Conservation (phyloP, 2,329 filamentous ascomycete species). For the Paracamarosporium sp. region DNA sequence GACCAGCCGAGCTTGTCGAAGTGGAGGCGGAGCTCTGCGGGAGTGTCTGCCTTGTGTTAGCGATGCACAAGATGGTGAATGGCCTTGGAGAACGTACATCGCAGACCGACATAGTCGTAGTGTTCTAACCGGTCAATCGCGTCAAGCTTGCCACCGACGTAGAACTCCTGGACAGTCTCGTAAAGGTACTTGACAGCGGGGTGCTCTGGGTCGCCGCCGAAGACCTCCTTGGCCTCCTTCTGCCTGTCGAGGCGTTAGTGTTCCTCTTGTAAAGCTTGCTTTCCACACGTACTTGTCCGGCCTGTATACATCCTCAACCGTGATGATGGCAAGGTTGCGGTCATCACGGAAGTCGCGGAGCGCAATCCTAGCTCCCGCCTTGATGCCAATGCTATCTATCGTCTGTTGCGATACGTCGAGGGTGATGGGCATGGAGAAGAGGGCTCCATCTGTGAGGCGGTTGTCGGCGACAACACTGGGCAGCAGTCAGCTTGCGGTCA, state of each 20-base stretch:
- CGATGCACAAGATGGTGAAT: neutral
- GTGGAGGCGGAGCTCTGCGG: constrained; percentile 90
- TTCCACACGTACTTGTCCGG: constrained; percentile 84
- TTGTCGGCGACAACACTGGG: constrained; percentile 83
- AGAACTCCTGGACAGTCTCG: constrained; percentile 81
- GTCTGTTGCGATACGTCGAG: constrained; percentile 80
- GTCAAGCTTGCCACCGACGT: constrained; percentile 94
- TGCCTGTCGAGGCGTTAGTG: constrained; percentile 60
- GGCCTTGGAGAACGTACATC: constrained; percentile 68
- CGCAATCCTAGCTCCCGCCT: constrained; percentile 81
- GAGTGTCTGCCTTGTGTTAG: constrained; percentile 67
- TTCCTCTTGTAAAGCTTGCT: constrained; percentile 9
- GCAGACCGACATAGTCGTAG: constrained; percentile 97
- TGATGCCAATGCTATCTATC: constrained; percentile 77
- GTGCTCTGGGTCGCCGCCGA: constrained; percentile 89
- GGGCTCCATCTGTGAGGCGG: constrained; percentile 84
- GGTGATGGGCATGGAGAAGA: constrained; percentile 97
- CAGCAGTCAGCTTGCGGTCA: constrained; percentile 8
- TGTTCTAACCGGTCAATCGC: constrained; percentile 95
- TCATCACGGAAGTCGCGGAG: constrained; percentile 97
- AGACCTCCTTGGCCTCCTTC: constrained; percentile 91
- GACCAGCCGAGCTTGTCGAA: constrained; percentile 99
- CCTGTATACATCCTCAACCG: constrained; percentile 91
- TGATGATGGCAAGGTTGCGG: constrained; percentile 93
- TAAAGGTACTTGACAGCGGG: constrained; percentile 92